Conservation (phyloP, 352 stramenopile species). For the Pelagophyceae sp. region DNA sequence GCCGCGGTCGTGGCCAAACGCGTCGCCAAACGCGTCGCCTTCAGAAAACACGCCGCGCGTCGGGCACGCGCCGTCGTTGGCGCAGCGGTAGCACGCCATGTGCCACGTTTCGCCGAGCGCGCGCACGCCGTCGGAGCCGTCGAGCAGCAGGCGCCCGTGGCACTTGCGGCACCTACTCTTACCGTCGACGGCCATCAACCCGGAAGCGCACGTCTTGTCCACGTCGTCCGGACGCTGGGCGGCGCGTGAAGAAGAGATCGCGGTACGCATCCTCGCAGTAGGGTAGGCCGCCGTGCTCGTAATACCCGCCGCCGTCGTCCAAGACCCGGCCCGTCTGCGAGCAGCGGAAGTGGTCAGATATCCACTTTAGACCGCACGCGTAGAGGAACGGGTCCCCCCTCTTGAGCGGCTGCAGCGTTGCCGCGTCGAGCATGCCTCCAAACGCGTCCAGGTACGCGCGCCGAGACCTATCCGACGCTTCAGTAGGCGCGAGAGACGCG, state of each 20-base stretch:
- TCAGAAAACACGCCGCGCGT: slow-evolving; percentile 5
- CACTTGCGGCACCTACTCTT: no score
- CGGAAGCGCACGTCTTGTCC: no score
- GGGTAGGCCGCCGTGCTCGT: slow-evolving; percentile 6
- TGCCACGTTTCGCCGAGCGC: slow-evolving; percentile 31
- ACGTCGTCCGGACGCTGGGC: no score
- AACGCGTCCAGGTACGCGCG: slow-evolving; percentile 16
- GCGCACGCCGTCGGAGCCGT: slow-evolving; percentile 20
- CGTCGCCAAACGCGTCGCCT: no score
- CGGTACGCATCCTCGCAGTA: slow-evolving; percentile 23
- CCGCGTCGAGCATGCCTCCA: slow-evolving; percentile 16
- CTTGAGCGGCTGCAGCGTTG: slow-evolving; percentile 12
- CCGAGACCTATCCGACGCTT: no score
- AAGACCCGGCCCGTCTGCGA: slow-evolving; percentile 5
- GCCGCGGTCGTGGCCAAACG: slow-evolving; percentile 5
- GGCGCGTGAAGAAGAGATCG: slow-evolving; percentile 27
- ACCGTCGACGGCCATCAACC: no score
- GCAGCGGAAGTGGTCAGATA: slow-evolving; percentile 22
- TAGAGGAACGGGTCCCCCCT: slow-evolving; percentile 12
- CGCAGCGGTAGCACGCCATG: slow-evolving; percentile 28
- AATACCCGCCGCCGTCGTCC: background rate
- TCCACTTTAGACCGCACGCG: slow-evolving; percentile 23
- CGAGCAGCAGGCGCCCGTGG: slow-evolving; percentile 5
- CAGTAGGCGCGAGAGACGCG: no score
- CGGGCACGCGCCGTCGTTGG: slow-evolving; percentile 10